A percentile compares a stretch with the other conserved stretches of the same genome.
Evolutionary conservation across 306 rosid genomes (phyloP).

Genomic region (Malus asiatica): DNA sequence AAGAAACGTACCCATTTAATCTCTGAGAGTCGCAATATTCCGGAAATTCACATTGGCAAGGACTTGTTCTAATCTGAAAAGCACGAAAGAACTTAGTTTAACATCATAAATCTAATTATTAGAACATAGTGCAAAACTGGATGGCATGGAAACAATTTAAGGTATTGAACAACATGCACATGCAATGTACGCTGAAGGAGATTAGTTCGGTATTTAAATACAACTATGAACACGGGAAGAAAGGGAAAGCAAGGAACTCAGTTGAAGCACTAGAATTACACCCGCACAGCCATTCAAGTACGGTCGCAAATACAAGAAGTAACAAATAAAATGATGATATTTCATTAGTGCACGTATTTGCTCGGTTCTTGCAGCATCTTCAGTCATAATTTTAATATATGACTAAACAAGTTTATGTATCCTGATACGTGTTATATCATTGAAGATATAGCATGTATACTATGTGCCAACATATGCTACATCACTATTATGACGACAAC

Average conservation of each 20-base stretch:
- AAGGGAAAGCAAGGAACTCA: background rate
- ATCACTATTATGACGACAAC: too few species aligned
- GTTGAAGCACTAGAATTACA: background rate
- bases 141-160: background rate
- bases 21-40: slow-evolving; percentile 61
- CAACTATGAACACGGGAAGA: background rate
- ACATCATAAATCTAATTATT: background rate
- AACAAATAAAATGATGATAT: background rate
- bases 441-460: background rate
- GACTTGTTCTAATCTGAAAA: slow-evolving; percentile 56
- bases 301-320: background rate
- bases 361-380: background rate
- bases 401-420: background rate
- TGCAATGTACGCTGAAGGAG: background rate
- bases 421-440: background rate
- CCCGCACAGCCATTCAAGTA: background rate
- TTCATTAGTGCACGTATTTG: background rate
- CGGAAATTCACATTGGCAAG: slow-evolving; percentile 62
- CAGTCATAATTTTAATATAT: background rate
- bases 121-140: background rate
- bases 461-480: too few species aligned
- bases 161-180: background rate
- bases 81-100: background rate
- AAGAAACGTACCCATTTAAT: slow-evolving; percentile 6
- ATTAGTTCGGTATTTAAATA: background rate